phyloP scores from a whole-genome alignment of 2,329 filamentous ascomycete species.

The Cryphonectria naterciae region DNA sequence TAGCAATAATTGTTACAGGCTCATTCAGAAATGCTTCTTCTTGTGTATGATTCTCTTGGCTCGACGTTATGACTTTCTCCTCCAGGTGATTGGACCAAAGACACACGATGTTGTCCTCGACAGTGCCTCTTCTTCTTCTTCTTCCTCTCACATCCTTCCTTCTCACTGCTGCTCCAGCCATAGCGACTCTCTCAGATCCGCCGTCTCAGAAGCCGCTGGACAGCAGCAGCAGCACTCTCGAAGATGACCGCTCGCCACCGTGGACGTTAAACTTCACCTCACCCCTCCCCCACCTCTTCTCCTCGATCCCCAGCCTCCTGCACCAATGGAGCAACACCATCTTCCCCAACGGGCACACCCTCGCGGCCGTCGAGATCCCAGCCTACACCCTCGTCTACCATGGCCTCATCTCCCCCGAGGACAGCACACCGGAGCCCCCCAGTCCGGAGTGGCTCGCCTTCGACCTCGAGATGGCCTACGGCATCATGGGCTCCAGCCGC shows the following conservation, averaged over 20 bases:
- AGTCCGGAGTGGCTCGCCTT: slow-evolving; percentile 58
- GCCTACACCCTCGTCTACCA: slow-evolving; percentile 54
- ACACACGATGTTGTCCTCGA: background rate
- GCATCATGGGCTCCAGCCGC: slow-evolving; percentile 51
- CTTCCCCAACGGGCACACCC: slow-evolving; percentile 53
- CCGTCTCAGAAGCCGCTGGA: background rate
- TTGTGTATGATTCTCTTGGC: background rate
- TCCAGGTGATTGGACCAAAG: background rate
- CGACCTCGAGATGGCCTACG: slow-evolving; percentile 58
- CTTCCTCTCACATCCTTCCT: background rate
- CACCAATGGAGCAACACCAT: slow-evolving; percentile 57
- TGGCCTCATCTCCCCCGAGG: slow-evolving; percentile 42
- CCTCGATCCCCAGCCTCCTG: slow-evolving; percentile 49
- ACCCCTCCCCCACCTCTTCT: slow-evolving; percentile 52
- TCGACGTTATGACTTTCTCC: background rate
- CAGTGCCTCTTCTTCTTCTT: background rate
- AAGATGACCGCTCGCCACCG: background rate
- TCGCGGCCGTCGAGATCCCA: slow-evolving; percentile 50
- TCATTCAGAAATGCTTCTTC: background rate
- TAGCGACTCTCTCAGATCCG: background rate
- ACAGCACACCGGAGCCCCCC: slow-evolving; percentile 43
- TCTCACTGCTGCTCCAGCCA: background rate
- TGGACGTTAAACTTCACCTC: slow-evolving; percentile 52
- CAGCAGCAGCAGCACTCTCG: too few relatives aligned
- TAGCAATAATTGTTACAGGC: background rate